Base-by-base conservation (phyloP, 768 basidiomycete genomes). In the Chiua virens region DNA sequence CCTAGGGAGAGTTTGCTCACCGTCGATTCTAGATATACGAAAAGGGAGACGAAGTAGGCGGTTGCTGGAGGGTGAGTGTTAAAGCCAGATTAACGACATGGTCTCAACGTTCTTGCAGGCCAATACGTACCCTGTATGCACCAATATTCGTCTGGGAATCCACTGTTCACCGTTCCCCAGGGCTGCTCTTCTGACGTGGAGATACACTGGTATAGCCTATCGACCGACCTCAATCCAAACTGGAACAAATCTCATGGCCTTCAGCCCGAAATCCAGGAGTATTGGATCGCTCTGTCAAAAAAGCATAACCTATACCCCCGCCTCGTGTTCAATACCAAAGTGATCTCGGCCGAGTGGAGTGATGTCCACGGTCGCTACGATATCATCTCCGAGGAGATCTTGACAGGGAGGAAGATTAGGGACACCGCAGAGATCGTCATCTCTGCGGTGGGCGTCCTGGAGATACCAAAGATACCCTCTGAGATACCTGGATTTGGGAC, bases 61-160 rank as follows among this genome's bases (percentile, higher is more conserved):
- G 79, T 34, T 78, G 77, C 27, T 81, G 80, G 79, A 69, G 77
- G 53, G 79, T 81, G 49, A 54, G 78, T 68, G 28, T 10, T 44
- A 13, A 52, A 22, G 22, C 22, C 17, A 32, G 21, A 23, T 38
- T 18, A 42, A n/a, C 1, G 15, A 18, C 18, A 11, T 17, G 3
- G 22, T 1, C 18, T 32, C 56, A 44, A 56, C 53, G 27, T 45
- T 39, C n/a, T 21, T 38, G n/a, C 49, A 71, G 69, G 69, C 53
- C 5, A 71, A 66, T 39, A 59, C 61, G 34, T 66, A 67, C 30
- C 62, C 63, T 18, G 64, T 56, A 58, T 37, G 57, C 35, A n/a
- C 3, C 40, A 25, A 11, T 3, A n/a, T 7, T 41, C 27, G 17
- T 37, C 14, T 22, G 15, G 42, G 34, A 37, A 40, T n/a, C 17